These are phyloP conservation scores for Boletus vinaceobasis DNA, from an alignment of 768 basidiomycete genomes.

Conservation along the genomic window DNA sequence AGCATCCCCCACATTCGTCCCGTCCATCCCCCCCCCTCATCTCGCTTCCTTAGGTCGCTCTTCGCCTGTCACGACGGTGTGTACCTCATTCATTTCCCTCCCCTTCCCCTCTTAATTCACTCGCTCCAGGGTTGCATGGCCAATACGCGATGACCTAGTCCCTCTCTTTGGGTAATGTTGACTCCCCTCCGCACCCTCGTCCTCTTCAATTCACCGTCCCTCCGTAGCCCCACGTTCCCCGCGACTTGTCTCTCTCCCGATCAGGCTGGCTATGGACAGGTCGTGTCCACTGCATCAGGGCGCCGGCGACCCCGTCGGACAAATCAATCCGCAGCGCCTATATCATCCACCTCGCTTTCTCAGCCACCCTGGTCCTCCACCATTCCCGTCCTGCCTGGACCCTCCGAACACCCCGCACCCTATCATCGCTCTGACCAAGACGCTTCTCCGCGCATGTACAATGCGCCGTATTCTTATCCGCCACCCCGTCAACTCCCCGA, in stretches of 20 bases:
- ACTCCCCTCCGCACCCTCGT: not conserved
- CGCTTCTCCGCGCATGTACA: conserved; percentile 26
- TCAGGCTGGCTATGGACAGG: conserved; percentile 83
- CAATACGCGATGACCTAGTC: conserved; percentile 79
- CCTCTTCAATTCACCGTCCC: conserved; percentile 16
- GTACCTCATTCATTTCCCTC: conserved; percentile 26
- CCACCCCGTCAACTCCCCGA: conserved; percentile 27
- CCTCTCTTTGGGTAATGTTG: conserved; percentile 78
- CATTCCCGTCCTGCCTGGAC: conserved; percentile 34
- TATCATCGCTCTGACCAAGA: conserved; percentile 26
- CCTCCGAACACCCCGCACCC: conserved; percentile 19
- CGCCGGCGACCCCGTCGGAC: conserved; percentile 59
- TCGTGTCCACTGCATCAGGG: conserved; percentile 59
- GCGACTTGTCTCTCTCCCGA: conserved; percentile 80
- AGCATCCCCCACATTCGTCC: conserved; percentile 19
- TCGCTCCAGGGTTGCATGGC: conserved; percentile 72
- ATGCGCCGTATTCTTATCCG: conserved; percentile 28
- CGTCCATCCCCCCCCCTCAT: conserved; percentile 19
- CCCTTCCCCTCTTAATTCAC: conserved; percentile 10
- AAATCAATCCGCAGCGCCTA: conserved; percentile 38
- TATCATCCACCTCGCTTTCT: conserved; percentile 31
- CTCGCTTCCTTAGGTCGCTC: conserved; percentile 56
- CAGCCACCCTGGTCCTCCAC: conserved; percentile 48
- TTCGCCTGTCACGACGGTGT: conserved; percentile 75
- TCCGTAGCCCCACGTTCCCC: conserved; percentile 73